These are phyloP conservation scores for Nicotiana benthamiana DNA, from an alignment of 257 asterid genomes.

Conservation along the genomic window DNA sequence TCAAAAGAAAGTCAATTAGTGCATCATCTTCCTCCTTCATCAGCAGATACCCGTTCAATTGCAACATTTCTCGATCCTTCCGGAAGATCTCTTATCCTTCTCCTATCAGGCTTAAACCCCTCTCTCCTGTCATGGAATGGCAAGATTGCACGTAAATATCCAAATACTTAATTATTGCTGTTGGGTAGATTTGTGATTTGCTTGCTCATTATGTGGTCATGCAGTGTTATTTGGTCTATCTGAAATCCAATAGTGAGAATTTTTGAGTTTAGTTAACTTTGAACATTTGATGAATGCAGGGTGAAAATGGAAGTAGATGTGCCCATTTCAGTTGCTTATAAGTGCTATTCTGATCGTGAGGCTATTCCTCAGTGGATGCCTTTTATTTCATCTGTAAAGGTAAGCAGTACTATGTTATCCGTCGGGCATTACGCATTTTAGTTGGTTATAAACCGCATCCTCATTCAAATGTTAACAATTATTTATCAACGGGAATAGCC, in stretches of 20 bases:
- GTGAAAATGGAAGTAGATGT: conserved; percentile 78
- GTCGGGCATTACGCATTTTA: neutral
- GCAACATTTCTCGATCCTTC: conserved; percentile 16
- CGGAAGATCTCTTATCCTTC: conserved; percentile 18
- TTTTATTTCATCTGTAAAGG: conserved; percentile 85
- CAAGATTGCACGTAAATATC: conserved; percentile 77
- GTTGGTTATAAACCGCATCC: neutral
- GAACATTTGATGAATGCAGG: conserved; percentile 29
- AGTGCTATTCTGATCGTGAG: conserved; percentile 83
- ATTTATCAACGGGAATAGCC: neutral
- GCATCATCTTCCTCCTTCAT: conserved; percentile 19
- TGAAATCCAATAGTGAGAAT: neutral
- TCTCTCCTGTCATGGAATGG: conserved; percentile 69
- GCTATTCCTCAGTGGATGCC: conserved; percentile 97
- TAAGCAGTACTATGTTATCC: neutral
- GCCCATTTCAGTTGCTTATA: conserved; percentile 78
- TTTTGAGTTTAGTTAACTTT: neutral
- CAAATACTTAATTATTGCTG: neutral
- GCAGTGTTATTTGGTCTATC: neutral
- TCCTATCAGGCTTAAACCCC: conserved; percentile 24
- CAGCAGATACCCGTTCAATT: conserved; percentile 12
- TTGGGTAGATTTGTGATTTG: neutral
- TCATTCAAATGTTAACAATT: neutral
- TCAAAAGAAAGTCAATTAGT: neutral
- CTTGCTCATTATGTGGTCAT: neutral